Evolutionary conservation across 2,329 filamentous ascomycete species (phyloP).

Genomic region (Podosphaera aphanis): DNA sequence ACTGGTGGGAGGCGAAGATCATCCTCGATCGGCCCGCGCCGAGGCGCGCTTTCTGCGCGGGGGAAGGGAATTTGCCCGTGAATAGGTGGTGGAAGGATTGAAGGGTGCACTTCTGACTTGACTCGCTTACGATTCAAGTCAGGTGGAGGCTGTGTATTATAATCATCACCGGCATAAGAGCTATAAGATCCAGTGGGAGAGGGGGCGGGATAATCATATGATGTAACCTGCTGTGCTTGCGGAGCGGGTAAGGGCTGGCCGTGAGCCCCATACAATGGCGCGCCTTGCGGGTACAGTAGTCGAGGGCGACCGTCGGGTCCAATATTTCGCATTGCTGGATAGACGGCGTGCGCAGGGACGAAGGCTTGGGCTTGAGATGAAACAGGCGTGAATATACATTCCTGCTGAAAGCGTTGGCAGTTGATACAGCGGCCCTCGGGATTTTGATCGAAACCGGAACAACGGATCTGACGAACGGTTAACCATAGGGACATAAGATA

Average conservation of each 20-base stretch:
- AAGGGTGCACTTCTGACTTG: constrained; percentile 16
- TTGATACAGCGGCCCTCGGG: constrained; percentile 51
- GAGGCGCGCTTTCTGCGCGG: constrained; percentile 10
- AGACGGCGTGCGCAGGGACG: constrained; percentile 47
- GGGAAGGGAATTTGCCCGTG: constrained; percentile 13
- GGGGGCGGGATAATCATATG: constrained; percentile 15
- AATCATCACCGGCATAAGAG: constrained; percentile 7
- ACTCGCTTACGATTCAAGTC: constrained; percentile 14
- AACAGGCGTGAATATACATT: constrained; percentile 56
- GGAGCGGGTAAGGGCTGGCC: constrained; percentile 17
- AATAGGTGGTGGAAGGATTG: constrained; percentile 17
- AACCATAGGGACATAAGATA: constrained; percentile 2
- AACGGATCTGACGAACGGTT: constrained; percentile 35
- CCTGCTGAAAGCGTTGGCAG: constrained; percentile 50
- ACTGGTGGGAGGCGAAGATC: constrained; percentile 16
- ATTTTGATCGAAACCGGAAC: constrained; percentile 50
- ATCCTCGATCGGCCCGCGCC: constrained; percentile 12
- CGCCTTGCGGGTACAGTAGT: constrained; percentile 12
- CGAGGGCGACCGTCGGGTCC: constrained; percentile 15
- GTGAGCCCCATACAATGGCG: constrained; percentile 19
- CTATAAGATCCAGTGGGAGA: constrained; percentile 15
- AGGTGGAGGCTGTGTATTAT: constrained; percentile 6
- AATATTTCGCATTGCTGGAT: constrained; percentile 26
- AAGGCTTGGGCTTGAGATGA: constrained; percentile 53
- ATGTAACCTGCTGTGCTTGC: constrained; percentile 7